Evolutionary conservation across 2,329 filamentous ascomycete species (phyloP).

Genomic region (Ophiocordyceps sinensis): DNA sequence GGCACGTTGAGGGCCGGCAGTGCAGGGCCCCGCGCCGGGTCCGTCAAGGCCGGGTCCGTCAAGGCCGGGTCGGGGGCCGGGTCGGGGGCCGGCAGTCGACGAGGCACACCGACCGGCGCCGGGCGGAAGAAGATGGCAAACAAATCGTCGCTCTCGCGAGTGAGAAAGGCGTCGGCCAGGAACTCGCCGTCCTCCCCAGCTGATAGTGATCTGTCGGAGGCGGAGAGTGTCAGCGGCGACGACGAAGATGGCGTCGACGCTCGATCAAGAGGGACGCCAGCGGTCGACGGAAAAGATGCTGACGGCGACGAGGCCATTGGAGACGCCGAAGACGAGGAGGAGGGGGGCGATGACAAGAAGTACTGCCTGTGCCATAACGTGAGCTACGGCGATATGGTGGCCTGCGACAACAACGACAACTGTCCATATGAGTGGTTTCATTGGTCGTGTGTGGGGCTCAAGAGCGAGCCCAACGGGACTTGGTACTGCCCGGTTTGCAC

Average conservation of each 20-base stretch:
- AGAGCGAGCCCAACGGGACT: constrained; percentile 51
- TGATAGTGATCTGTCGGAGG: constrained; percentile 52
- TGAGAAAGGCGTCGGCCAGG: constrained; percentile 43
- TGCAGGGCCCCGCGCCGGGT: constrained; percentile 39
- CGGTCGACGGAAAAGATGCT: constrained; percentile 20
- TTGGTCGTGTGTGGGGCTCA: constrained; percentile 59
- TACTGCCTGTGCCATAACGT: constrained; percentile 77
- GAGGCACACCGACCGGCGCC: constrained; percentile 29
- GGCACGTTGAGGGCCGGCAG: constrained; percentile 38
- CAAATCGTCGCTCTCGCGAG: constrained; percentile 48
- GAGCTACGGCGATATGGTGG: constrained; percentile 79
- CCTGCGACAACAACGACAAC: constrained; percentile 73
- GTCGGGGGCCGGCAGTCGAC: constrained; percentile 25
- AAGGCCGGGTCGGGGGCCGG: constrained; percentile 18
- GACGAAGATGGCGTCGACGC: constrained; percentile 29
- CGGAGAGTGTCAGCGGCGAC: constrained; percentile 39
- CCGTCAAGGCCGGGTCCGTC: constrained; percentile 33
- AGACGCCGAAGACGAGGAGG: constrained; percentile 38
- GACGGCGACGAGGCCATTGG: constrained; percentile 40
- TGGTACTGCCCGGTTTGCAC: constrained; percentile 54
- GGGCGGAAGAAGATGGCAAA: constrained; percentile 34
- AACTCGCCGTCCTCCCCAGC: constrained; percentile 49
- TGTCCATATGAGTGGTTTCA: constrained; percentile 83
- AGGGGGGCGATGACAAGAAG: constrained; percentile 62
- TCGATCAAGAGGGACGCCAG: constrained; percentile 17